Base-by-base conservation (phyloP, 805 yeast species). In the Yarrowia sp. region DNA sequence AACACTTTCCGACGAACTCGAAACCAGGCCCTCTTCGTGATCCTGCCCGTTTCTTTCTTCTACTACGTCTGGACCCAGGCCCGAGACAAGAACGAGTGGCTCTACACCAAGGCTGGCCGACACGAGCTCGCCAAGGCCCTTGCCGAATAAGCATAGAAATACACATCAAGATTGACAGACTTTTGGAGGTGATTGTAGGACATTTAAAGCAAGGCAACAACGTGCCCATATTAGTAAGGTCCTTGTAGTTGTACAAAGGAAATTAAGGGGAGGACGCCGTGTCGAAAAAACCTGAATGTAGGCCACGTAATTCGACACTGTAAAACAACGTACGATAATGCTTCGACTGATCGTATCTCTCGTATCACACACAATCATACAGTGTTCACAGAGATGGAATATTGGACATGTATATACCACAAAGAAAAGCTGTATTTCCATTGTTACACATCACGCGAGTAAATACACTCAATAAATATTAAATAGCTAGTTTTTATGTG, bases 21-120 rank as follows among this genome's bases (percentile, higher is more conserved):
- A 79, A 81, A 88, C 75, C 98, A 95, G 82, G 84, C 86, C 67
- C 79, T 93, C 71, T 93, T 81, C 80, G 79, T 93, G 66, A 78
- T 84, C 63, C 75, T 91, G 70, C 99, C 99, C 70, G 91, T 84
- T 70, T 81, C 85, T 66, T 77, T 90, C 70, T 87, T 90, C 75
- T 91, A 93, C 89, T 86, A 85, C 77, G 79, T 93, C 80, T 91
- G 97, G 96, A 85, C 84, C 69, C 78, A 82, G 75, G 92, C 96
- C 70, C 86, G 91, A 81, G 92, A 88, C 76, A 92, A 92, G 85
- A 78, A 93, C 80, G 93, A 86, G 77, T 92, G 81, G 85, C 84
- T 93, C 77, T 93, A 93, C 85, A 92, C 98, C 79, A 93, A 93
- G 84, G 98, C 90, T 70, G 99, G 99, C 78, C 90, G 92, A 82